Conservation (phyloP, 2,329 filamentous ascomycete genomes). For the Tolypocladium cylindrosporum region DNA sequence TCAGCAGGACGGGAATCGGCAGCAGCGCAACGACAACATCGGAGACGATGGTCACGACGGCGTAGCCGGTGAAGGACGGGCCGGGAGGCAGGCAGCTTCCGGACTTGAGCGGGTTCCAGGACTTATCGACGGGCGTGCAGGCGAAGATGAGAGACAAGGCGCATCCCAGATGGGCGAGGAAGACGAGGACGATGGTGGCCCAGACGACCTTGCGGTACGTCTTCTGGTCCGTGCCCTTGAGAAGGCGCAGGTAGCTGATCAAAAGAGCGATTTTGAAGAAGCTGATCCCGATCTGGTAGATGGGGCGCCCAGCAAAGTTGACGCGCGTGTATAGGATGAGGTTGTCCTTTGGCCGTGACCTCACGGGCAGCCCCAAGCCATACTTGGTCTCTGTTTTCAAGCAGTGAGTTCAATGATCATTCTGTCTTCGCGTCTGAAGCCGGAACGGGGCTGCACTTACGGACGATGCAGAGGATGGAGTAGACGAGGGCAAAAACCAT, state of each 20-base stretch:
- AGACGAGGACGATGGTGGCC: slow-evolving; percentile 29
- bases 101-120: slow-evolving; percentile 29
- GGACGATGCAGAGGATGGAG: slow-evolving; percentile 37
- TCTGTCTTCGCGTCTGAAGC: neutral
- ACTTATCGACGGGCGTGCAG: slow-evolving; percentile 36
- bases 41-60: slow-evolving; percentile 39
- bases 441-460: slow-evolving; percentile 21
- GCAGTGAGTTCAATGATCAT: neutral
- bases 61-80: slow-evolving; percentile 40
- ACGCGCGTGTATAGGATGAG: slow-evolving; percentile 34
- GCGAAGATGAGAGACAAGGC: slow-evolving; percentile 38
- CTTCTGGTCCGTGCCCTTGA: slow-evolving; percentile 35
- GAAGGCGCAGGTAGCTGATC: slow-evolving; percentile 40
- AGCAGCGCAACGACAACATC: slow-evolving; percentile 39
- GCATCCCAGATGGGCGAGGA: slow-evolving; percentile 37
- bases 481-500: slow-evolving; percentile 38
- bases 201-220: slow-evolving; percentile 34
- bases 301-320: slow-evolving; percentile 42
- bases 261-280: slow-evolving; percentile 46
- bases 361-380: slow-evolving; percentile 38
- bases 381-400: slow-evolving; percentile 37
- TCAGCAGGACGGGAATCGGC: slow-evolving; percentile 38
- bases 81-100: slow-evolving; percentile 36
- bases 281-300: slow-evolving; percentile 45
- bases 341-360: slow-evolving; percentile 30